Base-by-base conservation (phyloP, 2,329 filamentous ascomycete species). In the Dothideomycetes sp. region DNA sequence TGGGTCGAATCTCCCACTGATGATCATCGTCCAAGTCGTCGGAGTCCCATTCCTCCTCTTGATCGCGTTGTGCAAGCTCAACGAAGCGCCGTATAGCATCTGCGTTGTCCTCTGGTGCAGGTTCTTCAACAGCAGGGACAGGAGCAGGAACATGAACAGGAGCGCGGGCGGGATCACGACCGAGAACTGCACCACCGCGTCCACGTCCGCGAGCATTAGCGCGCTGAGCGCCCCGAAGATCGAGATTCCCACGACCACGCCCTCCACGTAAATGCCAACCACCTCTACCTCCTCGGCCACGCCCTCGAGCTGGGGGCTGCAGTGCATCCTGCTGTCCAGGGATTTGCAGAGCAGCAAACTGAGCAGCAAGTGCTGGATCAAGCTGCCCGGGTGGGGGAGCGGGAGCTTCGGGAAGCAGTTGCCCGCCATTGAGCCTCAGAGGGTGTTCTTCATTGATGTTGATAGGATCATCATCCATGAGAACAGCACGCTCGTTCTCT, bases 41-140 rank as follows among this genome's bases (percentile, higher is more conserved):
- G 45, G 70, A 74, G 45, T 75, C 70, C 72, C 72, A 76, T 42
- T 66, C 72, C 47, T 75, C 72, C 53, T 76, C 72, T 31, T 68
- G 62, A 44, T 76, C 72, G 37, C 68, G 60, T 40, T 59, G 52
- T 4, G 69, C 72, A 41, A 75, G 54, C 31, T 68, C 61, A 27
- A 75, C 47, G 46, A 75, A 75, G 19, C 68, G 57, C 49, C 70
- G 66, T 3, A 76, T 53, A 7, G 49, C 44, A 49, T 50, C 31
- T 45, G 50, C 38, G 49, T 49, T 40, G 5, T 52, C 44, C 31
- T 46, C 24, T n/a, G n/a, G n/a, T n/a, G n/a, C n/a, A n/a, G n/a
- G n/a, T n/a, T n/a, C n/a, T n/a, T n/a, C n/a, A n/a, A n/a, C n/a
- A n/a, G n/a, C n/a, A n/a, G n/a, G n/a, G n/a, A n/a, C n/a, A n/a